phyloP scores from a whole-genome alignment of 2,329 filamentous ascomycete species.

The Amauroascus niger region DNA sequence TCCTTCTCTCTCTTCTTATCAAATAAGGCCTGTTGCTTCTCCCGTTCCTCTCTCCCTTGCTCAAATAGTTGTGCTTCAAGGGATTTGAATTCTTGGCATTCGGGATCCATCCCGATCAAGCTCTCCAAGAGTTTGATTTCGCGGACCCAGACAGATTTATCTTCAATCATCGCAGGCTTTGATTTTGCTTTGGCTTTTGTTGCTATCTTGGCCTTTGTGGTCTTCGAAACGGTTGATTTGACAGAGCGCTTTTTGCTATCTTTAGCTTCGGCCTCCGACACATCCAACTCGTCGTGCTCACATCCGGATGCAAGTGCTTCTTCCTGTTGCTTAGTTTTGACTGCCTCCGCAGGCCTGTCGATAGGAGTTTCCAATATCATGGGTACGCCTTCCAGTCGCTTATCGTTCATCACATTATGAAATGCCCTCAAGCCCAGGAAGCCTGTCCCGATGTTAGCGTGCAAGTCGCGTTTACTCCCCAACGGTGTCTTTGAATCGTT shows the following conservation, averaged over 20 bases:
- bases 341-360: conserved; percentile 49
- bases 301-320: conserved; percentile 15
- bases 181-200: conserved; percentile 21
- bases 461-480: conserved; percentile 70
- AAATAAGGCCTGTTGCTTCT: conserved; percentile 67
- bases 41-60: conserved; percentile 60
- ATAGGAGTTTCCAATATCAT: conserved; percentile 97
- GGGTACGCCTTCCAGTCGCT: conserved; percentile 64
- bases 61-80: conserved; percentile 57
- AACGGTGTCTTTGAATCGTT: conserved; percentile 95
- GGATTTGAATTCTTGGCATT: conserved; percentile 59
- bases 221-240: conserved; percentile 14
- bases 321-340: conserved; percentile 7
- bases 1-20: conserved; percentile 61
- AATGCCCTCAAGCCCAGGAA: conserved; percentile 87
- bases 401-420: conserved; percentile 79
- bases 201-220: conserved; percentile 15
- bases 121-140: conserved; percentile 93
- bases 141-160: conserved; percentile 75
- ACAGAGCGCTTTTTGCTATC: conserved; percentile 1
- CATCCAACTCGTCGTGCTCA: conserved; percentile 18
- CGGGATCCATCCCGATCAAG: conserved; percentile 71
- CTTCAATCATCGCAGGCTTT: conserved; percentile 48
- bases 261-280: background rate
- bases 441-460: conserved; percentile 93